These are phyloP conservation scores for Trichoderma orchidacearum DNA, from an alignment of 495 filamentous ascomycete genomes.

Conservation along the genomic window DNA sequence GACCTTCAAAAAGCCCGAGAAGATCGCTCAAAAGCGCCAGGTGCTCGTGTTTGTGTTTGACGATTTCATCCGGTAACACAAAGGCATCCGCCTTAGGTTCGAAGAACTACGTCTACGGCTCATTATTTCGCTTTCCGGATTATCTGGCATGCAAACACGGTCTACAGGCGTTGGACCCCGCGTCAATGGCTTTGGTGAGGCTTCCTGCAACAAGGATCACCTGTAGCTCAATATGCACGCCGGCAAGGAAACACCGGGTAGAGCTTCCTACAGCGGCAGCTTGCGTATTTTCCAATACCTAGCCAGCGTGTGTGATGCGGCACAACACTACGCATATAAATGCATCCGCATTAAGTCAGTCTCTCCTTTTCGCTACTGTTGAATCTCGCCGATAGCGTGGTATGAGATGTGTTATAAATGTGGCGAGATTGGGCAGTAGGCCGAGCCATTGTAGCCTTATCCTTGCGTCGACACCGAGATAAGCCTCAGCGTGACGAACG, in stretches of 20 bases:
- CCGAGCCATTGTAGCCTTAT: neutral
- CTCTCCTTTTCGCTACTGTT: too few species aligned
- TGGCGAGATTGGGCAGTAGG: neutral
- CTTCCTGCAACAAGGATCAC: neutral
- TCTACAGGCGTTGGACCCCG: neutral
- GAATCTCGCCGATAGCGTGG: neutral
- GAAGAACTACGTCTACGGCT: too few species aligned
- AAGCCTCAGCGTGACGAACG: neutral
- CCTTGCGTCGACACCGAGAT: neutral
- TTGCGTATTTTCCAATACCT: neutral
- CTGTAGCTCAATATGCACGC: neutral
- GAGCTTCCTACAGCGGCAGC: neutral
- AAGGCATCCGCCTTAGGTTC: too few species aligned
- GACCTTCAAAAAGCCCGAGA: too few species aligned
- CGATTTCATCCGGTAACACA: neutral
- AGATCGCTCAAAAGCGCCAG: too few species aligned
- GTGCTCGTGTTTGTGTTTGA: neutral
- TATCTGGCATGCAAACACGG: neutral
- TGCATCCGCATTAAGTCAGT: too few species aligned
- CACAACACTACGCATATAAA: too few species aligned
- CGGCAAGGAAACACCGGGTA: neutral
- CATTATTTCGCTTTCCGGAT: neutral
- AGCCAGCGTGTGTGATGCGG: neutral
- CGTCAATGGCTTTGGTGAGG: neutral
- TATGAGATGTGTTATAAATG: neutral